Conservation (phyloP, 169 alveolate species). For the Eimeria tenella region DNA sequence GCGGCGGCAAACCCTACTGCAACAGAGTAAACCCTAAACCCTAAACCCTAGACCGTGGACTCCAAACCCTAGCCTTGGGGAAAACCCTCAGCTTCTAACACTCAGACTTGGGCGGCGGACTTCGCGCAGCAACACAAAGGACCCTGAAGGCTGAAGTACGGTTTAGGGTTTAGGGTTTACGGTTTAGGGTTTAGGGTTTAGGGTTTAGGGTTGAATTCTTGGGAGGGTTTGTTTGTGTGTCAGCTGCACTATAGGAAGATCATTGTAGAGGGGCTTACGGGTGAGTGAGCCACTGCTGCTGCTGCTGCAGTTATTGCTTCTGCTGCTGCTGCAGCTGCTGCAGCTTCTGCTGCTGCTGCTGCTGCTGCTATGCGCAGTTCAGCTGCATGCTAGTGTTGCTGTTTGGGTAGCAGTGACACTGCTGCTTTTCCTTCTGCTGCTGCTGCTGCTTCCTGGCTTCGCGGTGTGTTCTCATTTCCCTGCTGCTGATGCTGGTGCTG, state of each 20-base stretch:
- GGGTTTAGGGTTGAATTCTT: slow-evolving; percentile 14
- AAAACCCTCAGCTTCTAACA: too few relatives aligned
- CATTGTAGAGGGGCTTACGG: slow-evolving; percentile 32
- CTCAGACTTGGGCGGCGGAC: too few relatives aligned
- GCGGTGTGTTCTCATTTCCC: slow-evolving; percentile 76
- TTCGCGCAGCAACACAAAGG: too few relatives aligned
- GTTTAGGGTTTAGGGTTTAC: too few relatives aligned
- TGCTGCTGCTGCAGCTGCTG: background rate
- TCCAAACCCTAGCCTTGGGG: background rate
- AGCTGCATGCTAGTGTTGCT: too few relatives aligned
- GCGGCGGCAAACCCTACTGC: background rate
- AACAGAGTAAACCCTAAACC: background rate
- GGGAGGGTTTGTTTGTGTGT: background rate
- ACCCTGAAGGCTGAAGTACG: too few relatives aligned
- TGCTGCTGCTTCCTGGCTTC: slow-evolving; percentile 17
- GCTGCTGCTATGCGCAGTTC: background rate
- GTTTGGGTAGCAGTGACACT: too few relatives aligned
- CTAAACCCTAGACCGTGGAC: background rate
- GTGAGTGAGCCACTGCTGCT: background rate
- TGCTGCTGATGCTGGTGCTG: background rate
- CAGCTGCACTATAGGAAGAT: slow-evolving; percentile 30
- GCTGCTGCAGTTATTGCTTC: background rate
- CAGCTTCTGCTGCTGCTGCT: background rate
- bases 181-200: too few relatives aligned
- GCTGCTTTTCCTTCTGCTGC: background rate